Percentiles rank a stretch among this genome's conserved stretches.
phyloP scores from a whole-genome alignment of 306 rosid species.

The Pueraria montana region DNA sequence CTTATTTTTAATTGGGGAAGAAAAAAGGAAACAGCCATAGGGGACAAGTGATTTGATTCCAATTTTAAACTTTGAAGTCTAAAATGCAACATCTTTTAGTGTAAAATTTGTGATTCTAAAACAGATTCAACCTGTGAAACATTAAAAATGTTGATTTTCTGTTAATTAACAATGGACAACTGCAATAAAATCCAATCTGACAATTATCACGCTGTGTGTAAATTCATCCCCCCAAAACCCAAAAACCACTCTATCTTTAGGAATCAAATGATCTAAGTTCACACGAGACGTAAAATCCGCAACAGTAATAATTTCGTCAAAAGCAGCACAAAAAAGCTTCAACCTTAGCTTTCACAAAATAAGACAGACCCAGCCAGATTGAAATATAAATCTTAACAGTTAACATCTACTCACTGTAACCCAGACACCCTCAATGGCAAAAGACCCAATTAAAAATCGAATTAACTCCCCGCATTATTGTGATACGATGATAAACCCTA shows the following conservation, averaged over 20 bases:
- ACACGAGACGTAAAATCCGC: neutral
- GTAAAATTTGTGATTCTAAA: neutral
- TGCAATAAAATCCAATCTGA: too few species aligned
- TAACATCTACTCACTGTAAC: neutral
- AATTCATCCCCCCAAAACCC: too few species aligned
- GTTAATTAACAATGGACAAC: neutral
- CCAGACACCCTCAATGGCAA: neutral
- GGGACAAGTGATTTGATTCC: neutral
- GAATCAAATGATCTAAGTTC: conserved; percentile 5
- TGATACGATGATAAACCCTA: conserved; percentile 56
- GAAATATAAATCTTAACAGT: conserved; percentile 11
- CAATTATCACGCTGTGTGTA: too few species aligned
- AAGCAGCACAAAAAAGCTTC: conserved; percentile 35
- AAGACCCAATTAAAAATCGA: conserved; percentile 49
- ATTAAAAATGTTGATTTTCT: neutral
- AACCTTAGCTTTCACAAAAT: neutral
- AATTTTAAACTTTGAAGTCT: neutral
- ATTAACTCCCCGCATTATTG: conserved; percentile 40
- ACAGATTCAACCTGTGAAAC: conserved; percentile 10
- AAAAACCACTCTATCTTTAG: too few species aligned
- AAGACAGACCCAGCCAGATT: conserved; percentile 3
- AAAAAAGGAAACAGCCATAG: neutral
- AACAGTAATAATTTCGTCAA: conserved; percentile 2
- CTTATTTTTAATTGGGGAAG: neutral
- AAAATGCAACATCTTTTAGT: neutral